phyloP scores from a whole-genome alignment of 2,329 filamentous ascomycete species.

The Aspergillus pseudoviridinutans region DNA sequence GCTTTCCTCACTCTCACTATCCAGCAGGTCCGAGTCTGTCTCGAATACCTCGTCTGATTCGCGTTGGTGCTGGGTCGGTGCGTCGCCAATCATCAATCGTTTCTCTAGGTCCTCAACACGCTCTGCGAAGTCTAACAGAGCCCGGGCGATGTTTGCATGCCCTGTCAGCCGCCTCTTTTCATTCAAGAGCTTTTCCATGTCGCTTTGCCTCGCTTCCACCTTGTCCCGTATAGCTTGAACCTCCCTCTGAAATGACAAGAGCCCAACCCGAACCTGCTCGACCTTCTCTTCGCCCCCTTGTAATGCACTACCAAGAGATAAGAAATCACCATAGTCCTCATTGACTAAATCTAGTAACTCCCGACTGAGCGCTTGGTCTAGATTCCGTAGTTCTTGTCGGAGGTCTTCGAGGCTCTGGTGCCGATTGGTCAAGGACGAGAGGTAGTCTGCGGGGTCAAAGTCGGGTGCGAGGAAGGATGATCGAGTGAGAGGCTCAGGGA shows the following conservation, averaged over 20 bases:
- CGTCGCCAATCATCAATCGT: conserved; percentile 62
- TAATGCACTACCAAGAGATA: conserved; percentile 75
- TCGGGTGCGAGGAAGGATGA: conserved; percentile 71
- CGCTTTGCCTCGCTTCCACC: conserved; percentile 60
- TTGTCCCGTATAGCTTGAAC: conserved; percentile 67
- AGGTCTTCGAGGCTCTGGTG: conserved; percentile 97
- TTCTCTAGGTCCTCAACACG: conserved; percentile 59
- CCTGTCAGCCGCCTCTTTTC: conserved; percentile 63
- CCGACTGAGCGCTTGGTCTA: conserved; percentile 72
- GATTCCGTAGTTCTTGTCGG: conserved; percentile 75
- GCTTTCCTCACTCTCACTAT: conserved; percentile 30
- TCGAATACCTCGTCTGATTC: conserved; percentile 21
- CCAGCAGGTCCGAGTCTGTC: conserved; percentile 34
- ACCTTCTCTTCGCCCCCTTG: conserved; percentile 86
- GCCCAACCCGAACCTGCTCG: conserved; percentile 80
- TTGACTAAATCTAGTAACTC: conserved; percentile 95
- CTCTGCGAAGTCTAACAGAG: conserved; percentile 43
- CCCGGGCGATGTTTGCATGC: conserved; percentile 60
- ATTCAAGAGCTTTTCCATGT: conserved; percentile 60
- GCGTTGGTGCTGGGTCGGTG: conserved; percentile 15
- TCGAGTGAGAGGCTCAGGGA: conserved; percentile 79
- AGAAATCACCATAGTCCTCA: conserved; percentile 86
- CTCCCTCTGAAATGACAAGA: conserved; percentile 80
- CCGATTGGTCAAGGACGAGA: conserved; percentile 76
- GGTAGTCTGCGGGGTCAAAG: conserved; percentile 78